phyloP scores from a whole-genome alignment of 2,329 filamentous ascomycete genomes.

The Hymenoscyphus infarciens region DNA sequence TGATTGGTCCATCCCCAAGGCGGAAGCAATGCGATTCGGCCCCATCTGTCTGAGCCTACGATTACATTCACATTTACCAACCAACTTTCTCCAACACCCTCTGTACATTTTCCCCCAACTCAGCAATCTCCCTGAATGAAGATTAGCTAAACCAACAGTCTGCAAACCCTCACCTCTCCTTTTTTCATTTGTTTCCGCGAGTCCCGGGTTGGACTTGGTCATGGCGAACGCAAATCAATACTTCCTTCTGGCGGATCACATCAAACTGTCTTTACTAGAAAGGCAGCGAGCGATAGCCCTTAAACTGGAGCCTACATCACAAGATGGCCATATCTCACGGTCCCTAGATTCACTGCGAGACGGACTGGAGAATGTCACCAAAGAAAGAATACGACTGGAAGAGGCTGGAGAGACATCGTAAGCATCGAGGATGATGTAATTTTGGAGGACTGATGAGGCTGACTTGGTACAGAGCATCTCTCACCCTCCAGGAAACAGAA shows the following conservation, averaged over 20 bases:
- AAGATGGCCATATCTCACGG: slow-evolving; percentile 84
- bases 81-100: background rate
- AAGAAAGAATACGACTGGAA: slow-evolving; percentile 60
- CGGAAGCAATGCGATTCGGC: slow-evolving; percentile 3
- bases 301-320: slow-evolving; percentile 65
- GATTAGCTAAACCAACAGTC: background rate
- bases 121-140: background rate
- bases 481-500: slow-evolving; percentile 62
- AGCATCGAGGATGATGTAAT: slow-evolving; percentile 23
- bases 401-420: slow-evolving; percentile 63
- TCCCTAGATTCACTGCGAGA: slow-evolving; percentile 84
- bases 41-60: background rate
- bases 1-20: background rate
- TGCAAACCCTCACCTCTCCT: background rate
- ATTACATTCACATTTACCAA: background rate
- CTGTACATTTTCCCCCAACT: background rate
- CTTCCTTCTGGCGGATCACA: slow-evolving; percentile 89
- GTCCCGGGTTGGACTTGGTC: slow-evolving; percentile 11
- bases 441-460: background rate
- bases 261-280: slow-evolving; percentile 93
- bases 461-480: slow-evolving; percentile 30
- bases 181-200: slow-evolving; percentile 1
- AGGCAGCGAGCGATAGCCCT: slow-evolving; percentile 80
- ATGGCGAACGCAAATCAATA: slow-evolving; percentile 70
- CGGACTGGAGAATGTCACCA: slow-evolving; percentile 68